phyloP scores from a whole-genome alignment of 805 yeast genomes.

The Candida pini region DNA sequence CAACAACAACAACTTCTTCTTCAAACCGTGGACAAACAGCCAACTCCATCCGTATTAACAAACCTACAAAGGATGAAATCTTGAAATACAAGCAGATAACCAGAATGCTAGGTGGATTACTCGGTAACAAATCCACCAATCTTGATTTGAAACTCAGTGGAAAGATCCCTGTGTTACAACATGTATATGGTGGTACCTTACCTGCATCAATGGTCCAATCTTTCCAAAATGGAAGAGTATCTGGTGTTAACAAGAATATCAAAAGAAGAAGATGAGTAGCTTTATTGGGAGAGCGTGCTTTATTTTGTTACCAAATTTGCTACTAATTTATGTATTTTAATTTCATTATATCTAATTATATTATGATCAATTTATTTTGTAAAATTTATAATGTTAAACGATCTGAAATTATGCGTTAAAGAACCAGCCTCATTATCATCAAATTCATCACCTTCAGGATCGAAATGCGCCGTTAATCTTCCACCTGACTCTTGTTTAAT shows the following conservation, averaged over 20 bases:
- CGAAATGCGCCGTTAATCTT: neutral
- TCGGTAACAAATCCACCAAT: conserved; percentile 25
- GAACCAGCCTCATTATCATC: neutral
- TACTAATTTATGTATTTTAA: neutral
- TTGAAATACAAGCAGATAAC: conserved; percentile 37
- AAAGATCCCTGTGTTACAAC: conserved; percentile 61
- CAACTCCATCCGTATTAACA: conserved; percentile 23
- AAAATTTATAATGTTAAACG: too few relatives aligned
- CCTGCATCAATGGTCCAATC: too few relatives aligned
- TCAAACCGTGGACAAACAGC: conserved; percentile 9
- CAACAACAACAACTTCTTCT: conserved; percentile 9
- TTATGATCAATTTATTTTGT: too few relatives aligned
- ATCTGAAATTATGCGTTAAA: too few relatives aligned
- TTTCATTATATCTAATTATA: neutral
- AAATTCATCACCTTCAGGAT: neutral
- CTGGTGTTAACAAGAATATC: conserved; percentile 11
- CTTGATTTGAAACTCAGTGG: conserved; percentile 32
- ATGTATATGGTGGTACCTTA: conserved; percentile 73
- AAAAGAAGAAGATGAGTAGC: neutral
- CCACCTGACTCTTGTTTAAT: neutral
- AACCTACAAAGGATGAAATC: conserved; percentile 40
- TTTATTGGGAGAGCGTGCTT: too few relatives aligned
- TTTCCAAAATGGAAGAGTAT: conserved; percentile 10
- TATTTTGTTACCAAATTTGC: too few relatives aligned
- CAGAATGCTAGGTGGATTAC: conserved; percentile 39